Base-by-base conservation (phyloP, 1,284 basidiomycete species). In the Boletus hoseneyae region DNA sequence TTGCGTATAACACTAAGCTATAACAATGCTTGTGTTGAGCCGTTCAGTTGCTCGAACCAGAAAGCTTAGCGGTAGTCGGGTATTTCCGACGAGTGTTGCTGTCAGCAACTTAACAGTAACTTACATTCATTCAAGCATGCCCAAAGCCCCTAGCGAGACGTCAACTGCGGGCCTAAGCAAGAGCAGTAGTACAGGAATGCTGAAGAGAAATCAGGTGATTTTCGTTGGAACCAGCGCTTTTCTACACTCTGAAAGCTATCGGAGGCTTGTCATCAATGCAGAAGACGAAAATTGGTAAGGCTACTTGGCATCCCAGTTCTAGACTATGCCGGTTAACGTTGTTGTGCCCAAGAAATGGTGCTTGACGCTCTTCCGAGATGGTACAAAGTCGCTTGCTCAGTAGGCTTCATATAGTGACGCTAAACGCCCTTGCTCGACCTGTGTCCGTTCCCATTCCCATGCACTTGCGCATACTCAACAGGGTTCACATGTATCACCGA, bases 221-320 rank as follows among this genome's bases (percentile, higher is more conserved):
- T 11, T 47, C 16, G 23, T 39, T 35, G 32, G 25, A 37, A 45
- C 19, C 6, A 19, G 27, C n/a, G 21, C 18, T 38, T 32, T 46
- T 45, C 30, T 45, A n/a, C 47, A 36, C 30, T 46, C 39, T 44
- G 12, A 53, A 45, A 32, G 23, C 18, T 11, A 35, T 45, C 18
- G 30, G 36, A 65, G 61, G 63, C 63, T 36, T 63, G 61, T 48
- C 72, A 71, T 55, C 71, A 87, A 72, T 88, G 85, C 63, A 82
- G 86, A 36, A 73, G 78, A 55, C 76, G 86, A 52, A 88, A 88
- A 68, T 65, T 88, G 70, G 86, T 87, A 61, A 70, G 83, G 70
- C 27, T 50, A 2, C 11, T 40, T 50, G 46, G 23, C 23, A 42
- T 57, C 48, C 25, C 47, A 35, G 43, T n/a, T 35, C 16, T 19